phyloP scores from a whole-genome alignment of 805 yeast genomes.

The Isabelozyma rhagii region DNA sequence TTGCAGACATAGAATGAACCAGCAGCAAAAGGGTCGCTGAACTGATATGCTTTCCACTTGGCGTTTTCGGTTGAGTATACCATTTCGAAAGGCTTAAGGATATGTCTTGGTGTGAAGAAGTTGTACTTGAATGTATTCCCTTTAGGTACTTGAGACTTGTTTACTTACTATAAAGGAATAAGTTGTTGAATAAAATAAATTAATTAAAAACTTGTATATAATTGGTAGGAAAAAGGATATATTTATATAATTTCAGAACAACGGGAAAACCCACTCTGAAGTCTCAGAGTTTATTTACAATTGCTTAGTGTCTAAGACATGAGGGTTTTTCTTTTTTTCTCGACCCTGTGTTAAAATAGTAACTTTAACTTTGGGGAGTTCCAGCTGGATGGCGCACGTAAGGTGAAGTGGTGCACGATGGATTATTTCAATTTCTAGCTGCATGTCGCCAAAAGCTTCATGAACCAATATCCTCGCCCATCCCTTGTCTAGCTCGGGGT shows the following conservation, averaged over 20 bases:
- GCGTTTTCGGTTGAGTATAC: slow-evolving; percentile 42
- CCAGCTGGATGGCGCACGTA: background rate
- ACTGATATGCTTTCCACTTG: slow-evolving; percentile 64
- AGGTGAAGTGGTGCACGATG: background rate
- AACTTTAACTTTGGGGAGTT: background rate
- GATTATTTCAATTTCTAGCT: background rate
- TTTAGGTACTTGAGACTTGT: background rate
- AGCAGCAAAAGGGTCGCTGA: slow-evolving; percentile 64
- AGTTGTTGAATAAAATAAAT: too few relatives aligned
- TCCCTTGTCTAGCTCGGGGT: background rate
- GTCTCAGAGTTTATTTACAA: background rate
- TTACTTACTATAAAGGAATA: background rate
- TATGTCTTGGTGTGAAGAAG: too few relatives aligned
- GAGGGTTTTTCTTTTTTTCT: background rate
- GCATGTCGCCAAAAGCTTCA: background rate
- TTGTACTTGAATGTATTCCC: too few relatives aligned
- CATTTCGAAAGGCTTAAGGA: slow-evolving; percentile 14
- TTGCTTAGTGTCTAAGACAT: background rate
- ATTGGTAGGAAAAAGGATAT: background rate
- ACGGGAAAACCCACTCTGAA: background rate
- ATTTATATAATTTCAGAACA: too few relatives aligned
- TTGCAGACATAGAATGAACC: slow-evolving; percentile 54
- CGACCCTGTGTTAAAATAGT: background rate
- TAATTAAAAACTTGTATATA: too few relatives aligned
- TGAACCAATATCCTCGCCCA: background rate